Base-by-base conservation (phyloP, 371 early-diverging fungal genomes). In the Rhizopus sp. region DNA sequence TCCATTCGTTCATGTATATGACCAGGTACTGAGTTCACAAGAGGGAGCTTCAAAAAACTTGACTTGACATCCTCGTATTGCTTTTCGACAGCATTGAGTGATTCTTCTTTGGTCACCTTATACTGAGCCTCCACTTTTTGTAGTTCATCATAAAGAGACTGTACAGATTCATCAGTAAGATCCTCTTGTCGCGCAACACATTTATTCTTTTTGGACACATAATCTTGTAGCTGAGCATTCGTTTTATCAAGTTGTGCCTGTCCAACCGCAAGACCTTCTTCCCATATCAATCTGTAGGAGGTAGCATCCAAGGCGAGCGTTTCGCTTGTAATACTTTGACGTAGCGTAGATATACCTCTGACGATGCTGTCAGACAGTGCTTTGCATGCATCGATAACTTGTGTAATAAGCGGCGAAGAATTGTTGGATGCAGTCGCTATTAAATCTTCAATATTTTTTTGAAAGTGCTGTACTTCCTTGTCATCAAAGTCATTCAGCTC, bases 111-210 rank as follows among this genome's bases (percentile, higher is more conserved):
- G 41, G 57, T 57, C 2, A 12, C 15, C 5, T 33, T 30, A 5
- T 30, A 39, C 30, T 57, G 52, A 12, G 29, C 17, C 12, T 41
- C 50, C 39, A 66, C 61, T 30, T 53, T 46, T 49, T 16, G 15
- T 5, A 53, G 55, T 13, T 66, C 58, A 4, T 46, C 12, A 0
- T 23, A 5, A 7, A 66, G 31, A 7, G 23, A 31, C 1, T 40
- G 33, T 23, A 66, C 54, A 1, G 16, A 7, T 0, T 60, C 42
- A 0, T 50, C 35, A 7, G 60, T 47, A 8, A 63, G 45, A 0
- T 16, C 15, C 32, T 68, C 68, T 51, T 68, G 63, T 39, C 63
- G 68, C 15, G 68, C 68, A 8, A 68, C 60, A 16, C 68, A 68
- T 23, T 68, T 68, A 31, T 68, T 68, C 41, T 68, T 68, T 34